A percentile compares a stretch with the other conserved stretches of the same genome.
Evolutionary conservation across 768 basidiomycete species (phyloP).

Genomic region (Sutorius australiensis): DNA sequence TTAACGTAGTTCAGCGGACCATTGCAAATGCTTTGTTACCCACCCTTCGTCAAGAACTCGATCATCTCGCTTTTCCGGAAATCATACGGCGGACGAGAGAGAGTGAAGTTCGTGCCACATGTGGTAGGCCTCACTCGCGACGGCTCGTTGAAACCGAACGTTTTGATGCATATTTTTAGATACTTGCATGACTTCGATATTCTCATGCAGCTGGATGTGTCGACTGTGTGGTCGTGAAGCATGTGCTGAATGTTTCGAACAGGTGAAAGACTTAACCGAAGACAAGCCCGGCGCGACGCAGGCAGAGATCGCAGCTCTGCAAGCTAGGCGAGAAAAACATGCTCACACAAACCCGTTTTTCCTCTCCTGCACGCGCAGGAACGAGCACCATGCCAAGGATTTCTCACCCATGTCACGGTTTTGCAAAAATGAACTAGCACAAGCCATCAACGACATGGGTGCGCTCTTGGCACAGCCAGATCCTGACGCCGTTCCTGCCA

Average conservation of each 20-base stretch:
- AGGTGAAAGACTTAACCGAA: constrained; percentile 60
- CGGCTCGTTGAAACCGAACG: constrained; percentile 1
- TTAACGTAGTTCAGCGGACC: constrained; percentile 44
- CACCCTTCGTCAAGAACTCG: constrained; percentile 57
- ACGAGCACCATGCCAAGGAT: constrained; percentile 62
- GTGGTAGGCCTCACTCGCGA: constrained; percentile 50
- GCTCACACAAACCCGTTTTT: constrained; percentile 70
- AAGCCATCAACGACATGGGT: constrained; percentile 70
- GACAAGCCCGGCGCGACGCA: constrained; percentile 46
- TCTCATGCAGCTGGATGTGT: constrained; percentile 88
- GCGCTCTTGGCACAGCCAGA: constrained; percentile 39
- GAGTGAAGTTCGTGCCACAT: constrained; percentile 79
- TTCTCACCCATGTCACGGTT: constrained; percentile 85
- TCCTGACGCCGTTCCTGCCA: constrained; percentile 19
- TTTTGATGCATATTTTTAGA: constrained; percentile 45
- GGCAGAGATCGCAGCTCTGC: constrained; percentile 46
- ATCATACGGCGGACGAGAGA: constrained; percentile 74
- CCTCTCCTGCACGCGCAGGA: constrained; percentile 63
- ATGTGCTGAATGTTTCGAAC: constrained; percentile 78
- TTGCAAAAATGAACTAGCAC: constrained; percentile 54
- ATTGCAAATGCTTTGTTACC: constrained; percentile 69
- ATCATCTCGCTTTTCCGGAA: constrained; percentile 52
- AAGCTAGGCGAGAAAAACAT: constrained; percentile 55
- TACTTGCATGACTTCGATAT: constrained; percentile 91
- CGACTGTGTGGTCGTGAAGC: constrained; percentile 87